Evolutionary conservation across 176 grass and related monocot species (phyloP), one percentile per base, ranked within the genome.

Genomic region (Carex pumila): DNA sequence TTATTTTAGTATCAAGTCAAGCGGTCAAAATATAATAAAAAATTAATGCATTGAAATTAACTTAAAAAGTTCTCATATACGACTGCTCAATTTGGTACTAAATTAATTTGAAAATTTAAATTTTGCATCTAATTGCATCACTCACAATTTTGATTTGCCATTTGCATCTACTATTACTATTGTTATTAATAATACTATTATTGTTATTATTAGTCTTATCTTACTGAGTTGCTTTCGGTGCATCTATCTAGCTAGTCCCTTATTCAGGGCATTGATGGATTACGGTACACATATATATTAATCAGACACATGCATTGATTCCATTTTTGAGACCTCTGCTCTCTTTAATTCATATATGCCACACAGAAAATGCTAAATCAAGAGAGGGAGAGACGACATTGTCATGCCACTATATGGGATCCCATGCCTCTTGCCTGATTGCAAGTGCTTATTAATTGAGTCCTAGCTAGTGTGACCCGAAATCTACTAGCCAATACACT

Each of bases 401-500:
- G 60, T 69, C 81, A 83, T 32, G 47, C 62, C n/a, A 69, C 64
- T 50, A 0, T 83, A 53, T 39, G 34, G 62, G 79, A 64, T 41
- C 57, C 79, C 79, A 64, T 81, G 7, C 50, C 70, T 73, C 41
- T 73, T 57, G 73, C 50, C 73, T 78, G 73, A 78, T 78, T 78
- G 73, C 18, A 65, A 49, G 12, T 83, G 39, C 45, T 68, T 68
- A 30, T 47, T 36, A 25, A n/a, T n/a, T n/a, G 19, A 54, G 17
- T 47, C 36, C 59, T 45, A 52, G 4, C 3, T 34, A 34, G 3
- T 50, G 3, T 74, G n/a, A 29, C 60, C 37, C 79, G 18, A 45
- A 22, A 2, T 10, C 25, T 49, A 63, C 73, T 78, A 18, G 50
- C 52, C 18, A 21, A 49, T 47, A 22, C 17, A 64, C 34, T 81